Evolutionary conservation across 2,329 filamentous ascomycete genomes (phyloP).

Genomic region (Macroventuria anomochaeta): DNA sequence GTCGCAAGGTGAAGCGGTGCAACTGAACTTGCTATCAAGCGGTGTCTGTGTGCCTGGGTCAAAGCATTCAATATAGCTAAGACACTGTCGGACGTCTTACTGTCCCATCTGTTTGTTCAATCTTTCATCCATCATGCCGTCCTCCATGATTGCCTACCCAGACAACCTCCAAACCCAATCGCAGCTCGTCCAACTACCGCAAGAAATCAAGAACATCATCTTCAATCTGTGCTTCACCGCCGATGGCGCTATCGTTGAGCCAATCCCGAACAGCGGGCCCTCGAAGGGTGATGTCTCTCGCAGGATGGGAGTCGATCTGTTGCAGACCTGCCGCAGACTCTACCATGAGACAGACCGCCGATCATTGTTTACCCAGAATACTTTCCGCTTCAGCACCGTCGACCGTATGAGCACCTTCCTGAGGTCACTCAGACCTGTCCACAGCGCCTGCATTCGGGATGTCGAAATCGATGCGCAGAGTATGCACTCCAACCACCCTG

Average conservation of each 20-base stretch:
- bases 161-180: constrained; percentile 41
- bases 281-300: not conserved
- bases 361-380: constrained; percentile 43
- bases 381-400: constrained; percentile 47
- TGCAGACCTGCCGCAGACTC: constrained; percentile 46
- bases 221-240: constrained; percentile 37
- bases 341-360: constrained; percentile 43
- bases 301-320: constrained; percentile 35
- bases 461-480: constrained; percentile 48
- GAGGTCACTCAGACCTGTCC: constrained; percentile 23
- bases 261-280: constrained; percentile 10
- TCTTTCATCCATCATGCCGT: constrained; percentile 12
- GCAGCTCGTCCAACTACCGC: constrained; percentile 39
- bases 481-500: constrained; percentile 33
- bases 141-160: constrained; percentile 18
- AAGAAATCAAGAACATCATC: constrained; percentile 47
- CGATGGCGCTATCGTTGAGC: constrained; percentile 35
- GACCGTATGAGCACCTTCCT: constrained; percentile 42
- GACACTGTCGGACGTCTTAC: not conserved
- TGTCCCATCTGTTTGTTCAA: constrained; percentile 1
- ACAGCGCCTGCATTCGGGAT: constrained; percentile 35
- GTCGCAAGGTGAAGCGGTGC: constrained; percentile 4
- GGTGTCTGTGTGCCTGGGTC: constrained; percentile 12
- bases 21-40: constrained; percentile 4
- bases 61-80: constrained; percentile 10